Evolutionary conservation across 2,329 filamentous ascomycete species (phyloP).

Genomic region (Calonectria pauciramosa): DNA sequence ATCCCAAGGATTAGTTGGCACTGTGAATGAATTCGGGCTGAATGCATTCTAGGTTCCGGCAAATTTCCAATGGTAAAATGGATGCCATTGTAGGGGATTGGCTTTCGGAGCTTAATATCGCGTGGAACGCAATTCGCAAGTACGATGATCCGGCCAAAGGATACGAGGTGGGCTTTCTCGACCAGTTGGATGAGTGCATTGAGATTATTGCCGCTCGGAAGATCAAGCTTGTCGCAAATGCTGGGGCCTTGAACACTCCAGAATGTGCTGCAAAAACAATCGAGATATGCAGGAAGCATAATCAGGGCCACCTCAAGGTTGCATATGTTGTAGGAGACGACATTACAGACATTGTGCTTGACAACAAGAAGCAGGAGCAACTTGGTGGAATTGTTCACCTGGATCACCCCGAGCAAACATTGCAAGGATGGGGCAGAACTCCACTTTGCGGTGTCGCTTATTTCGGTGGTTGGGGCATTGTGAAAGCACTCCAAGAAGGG

Average conservation of each 20-base stretch:
- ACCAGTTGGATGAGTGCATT: constrained; percentile 16
- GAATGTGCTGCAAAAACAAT: not conserved
- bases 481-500: constrained; percentile 1
- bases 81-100: constrained; percentile 19
- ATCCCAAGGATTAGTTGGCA: no score
- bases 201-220: constrained; percentile 8
- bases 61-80: constrained; percentile 6
- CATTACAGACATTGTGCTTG: not conserved
- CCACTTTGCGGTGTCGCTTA: constrained; percentile 19
- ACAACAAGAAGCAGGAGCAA: not conserved
- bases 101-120: constrained; percentile 20
- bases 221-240: constrained; percentile 14
- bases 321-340: constrained; percentile 14
- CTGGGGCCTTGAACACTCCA: constrained; percentile 17
- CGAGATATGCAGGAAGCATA: constrained; percentile 7
- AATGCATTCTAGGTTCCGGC: not conserved
- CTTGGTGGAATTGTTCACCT: constrained; percentile 19
- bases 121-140: constrained; percentile 20
- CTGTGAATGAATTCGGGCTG: not conserved
- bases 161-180: constrained; percentile 14
- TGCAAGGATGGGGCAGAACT: not conserved
- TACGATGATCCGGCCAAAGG: constrained; percentile 17
- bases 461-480: constrained; percentile 22
- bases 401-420: constrained; percentile 3
- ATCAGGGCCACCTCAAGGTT: constrained; percentile 5